phyloP scores from a whole-genome alignment of 163 green algal genomes.

The Chlorella variabilis region DNA sequence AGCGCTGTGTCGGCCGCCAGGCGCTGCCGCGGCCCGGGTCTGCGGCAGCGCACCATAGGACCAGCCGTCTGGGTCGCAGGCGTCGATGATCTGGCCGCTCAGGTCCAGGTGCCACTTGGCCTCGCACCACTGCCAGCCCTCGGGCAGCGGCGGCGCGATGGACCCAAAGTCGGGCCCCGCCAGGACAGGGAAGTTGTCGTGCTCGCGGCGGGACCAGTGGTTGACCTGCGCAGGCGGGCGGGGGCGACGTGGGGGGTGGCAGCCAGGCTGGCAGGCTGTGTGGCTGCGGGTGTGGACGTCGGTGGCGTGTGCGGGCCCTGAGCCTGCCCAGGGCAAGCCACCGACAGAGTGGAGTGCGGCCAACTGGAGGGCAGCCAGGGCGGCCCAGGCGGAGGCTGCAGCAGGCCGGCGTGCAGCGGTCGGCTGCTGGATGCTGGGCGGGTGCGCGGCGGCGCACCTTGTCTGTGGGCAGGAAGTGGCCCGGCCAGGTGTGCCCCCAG shows the following conservation, averaged over 20 bases:
- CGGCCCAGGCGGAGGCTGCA: neutral
- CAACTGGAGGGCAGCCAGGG: neutral
- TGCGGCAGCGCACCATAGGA: constrained; percentile 61
- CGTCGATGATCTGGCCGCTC: constrained; percentile 45
- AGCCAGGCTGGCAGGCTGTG: too few relatives aligned
- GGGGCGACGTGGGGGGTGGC: too few relatives aligned
- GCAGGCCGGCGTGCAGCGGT: neutral
- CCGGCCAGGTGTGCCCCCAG: constrained; percentile 88
- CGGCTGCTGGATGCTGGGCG: too few relatives aligned
- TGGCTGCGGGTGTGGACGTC: too few relatives aligned
- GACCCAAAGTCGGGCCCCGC: neutral
- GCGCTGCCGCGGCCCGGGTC: too few relatives aligned
- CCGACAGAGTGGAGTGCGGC: too few relatives aligned
- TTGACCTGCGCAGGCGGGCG: constrained; percentile 13
- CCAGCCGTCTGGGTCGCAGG: constrained; percentile 81
- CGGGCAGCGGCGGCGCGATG: constrained; percentile 28
- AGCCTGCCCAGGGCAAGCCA: too few relatives aligned
- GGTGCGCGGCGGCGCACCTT: constrained; percentile 71
- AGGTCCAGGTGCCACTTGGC: constrained; percentile 74
- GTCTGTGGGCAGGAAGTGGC: constrained; percentile 84
- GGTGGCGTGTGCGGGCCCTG: too few relatives aligned
- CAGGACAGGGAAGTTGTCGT: constrained; percentile 16
- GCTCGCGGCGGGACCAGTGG: constrained; percentile 16
- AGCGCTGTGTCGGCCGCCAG: too few relatives aligned
- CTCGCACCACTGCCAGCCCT: constrained; percentile 68